Base-by-base conservation (phyloP, 2,329 filamentous ascomycete species). In the Exophiala spinifera region DNA sequence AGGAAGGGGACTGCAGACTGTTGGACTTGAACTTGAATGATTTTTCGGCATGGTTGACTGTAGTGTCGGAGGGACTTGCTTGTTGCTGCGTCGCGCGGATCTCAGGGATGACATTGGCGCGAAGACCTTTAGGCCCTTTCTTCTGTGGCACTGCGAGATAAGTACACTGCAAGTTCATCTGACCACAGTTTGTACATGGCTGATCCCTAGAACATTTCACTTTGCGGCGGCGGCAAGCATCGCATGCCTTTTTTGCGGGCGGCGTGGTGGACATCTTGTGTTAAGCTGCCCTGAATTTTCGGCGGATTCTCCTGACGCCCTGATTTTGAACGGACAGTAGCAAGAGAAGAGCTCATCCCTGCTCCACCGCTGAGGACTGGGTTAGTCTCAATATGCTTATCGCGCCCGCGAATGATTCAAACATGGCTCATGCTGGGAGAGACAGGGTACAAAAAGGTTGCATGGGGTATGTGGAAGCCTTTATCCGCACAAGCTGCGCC, bases 71-170 rank as follows among this genome's bases (percentile, higher is more conserved):
- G 86, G 77, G 56, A n/a, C 25, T 51, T 28, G 42, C 13, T 82
- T 85, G 82, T 62, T 83, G 80, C 65, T 89, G 85, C 0, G 77
- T 86, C 65, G 86, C 84, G 61, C 86, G 80, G 57, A 89, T 69
- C 66, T 89, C 85, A 65, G 84, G 88, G 69, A 89, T 87, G 55
- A 89, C 85, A 70, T 88, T 89, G 47, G 87, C 87, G 57, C 85
- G 76, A 28, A 84, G 87, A 61, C 86, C 86, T 71, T 88, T 88
- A 39, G 86, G 86, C 1, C 86, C 86, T 69, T 89, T 89, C 74
- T 88, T 89, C 72, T 87, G 86, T 1, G 85, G 85, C 33, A 88
- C 82, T 31, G 85, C 83, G 72, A 87, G 85, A 77, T 88, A 89
- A 25, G 85, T 88, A 75, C 86, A 89, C 11, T 79, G 76, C 15